These are phyloP conservation scores for Rhizophora mangle DNA, from an alignment of 345 rosid genomes.

Conservation along the genomic window DNA sequence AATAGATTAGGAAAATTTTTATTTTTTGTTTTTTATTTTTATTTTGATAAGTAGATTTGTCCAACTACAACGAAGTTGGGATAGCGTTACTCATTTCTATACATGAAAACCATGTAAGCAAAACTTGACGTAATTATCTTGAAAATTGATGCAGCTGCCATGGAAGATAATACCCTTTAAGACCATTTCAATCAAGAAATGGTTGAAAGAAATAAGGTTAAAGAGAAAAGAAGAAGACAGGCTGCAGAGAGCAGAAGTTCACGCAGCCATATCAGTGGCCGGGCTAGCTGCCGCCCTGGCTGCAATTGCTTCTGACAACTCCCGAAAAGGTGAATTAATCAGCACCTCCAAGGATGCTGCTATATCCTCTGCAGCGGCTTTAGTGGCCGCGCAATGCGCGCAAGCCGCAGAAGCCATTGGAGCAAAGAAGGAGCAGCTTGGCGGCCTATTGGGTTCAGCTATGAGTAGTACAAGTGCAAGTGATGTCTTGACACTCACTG, in stretches of 20 bases:
- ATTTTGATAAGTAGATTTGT: too few species aligned
- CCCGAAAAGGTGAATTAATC: conserved; percentile 27
- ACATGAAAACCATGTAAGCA: too few species aligned
- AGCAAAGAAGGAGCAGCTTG: conserved; percentile 68
- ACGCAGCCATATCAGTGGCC: conserved; percentile 86
- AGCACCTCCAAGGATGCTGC: conserved; percentile 43
- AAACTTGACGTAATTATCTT: too few species aligned
- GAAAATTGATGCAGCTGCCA: conserved; percentile 38
- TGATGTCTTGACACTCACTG: conserved; percentile 80
- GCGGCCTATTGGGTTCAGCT: conserved; percentile 62
- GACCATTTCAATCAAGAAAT: conserved; percentile 60
- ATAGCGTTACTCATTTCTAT: too few species aligned
- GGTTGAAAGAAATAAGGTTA: conserved; percentile 71
- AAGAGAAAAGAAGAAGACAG: conserved; percentile 80
- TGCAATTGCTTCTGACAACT: conserved; percentile 66
- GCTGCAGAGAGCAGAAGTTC: conserved; percentile 70
- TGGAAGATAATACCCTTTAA: conserved; percentile 65
- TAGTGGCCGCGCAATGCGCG: conserved; percentile 83
- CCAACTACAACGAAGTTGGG: too few species aligned
- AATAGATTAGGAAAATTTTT: too few species aligned
- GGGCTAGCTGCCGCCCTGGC: conserved; percentile 85
- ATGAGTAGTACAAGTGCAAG: conserved; percentile 59
- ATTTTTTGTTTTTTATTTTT: too few species aligned
- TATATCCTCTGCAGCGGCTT: conserved; percentile 80
- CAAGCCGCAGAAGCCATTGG: conserved; percentile 84